phyloP scores from a whole-genome alignment of 2,329 filamentous ascomycete species.

The Ceratocystis alfenasii region DNA sequence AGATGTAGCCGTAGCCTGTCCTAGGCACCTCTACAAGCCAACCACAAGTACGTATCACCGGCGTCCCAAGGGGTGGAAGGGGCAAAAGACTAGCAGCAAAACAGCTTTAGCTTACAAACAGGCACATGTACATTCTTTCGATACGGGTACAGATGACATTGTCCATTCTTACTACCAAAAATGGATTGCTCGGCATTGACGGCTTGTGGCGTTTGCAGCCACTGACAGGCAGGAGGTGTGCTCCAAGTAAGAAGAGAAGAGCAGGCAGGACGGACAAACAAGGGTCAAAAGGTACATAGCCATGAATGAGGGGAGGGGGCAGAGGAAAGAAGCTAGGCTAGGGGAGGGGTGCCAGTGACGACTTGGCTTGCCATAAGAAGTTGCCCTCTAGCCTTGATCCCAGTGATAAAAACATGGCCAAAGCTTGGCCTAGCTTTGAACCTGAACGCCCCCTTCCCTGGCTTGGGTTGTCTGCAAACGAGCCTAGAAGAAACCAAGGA shows the following conservation, averaged over 20 bases:
- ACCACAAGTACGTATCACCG: constrained; percentile 16
- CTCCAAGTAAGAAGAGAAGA: background rate
- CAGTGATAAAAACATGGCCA: constrained; percentile 7
- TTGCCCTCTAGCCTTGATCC: background rate
- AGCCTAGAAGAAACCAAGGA: background rate
- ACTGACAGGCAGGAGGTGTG: constrained; percentile 7
- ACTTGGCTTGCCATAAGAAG: background rate
- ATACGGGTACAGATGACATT: background rate
- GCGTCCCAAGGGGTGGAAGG: background rate
- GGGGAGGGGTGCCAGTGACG: background rate
- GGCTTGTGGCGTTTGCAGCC: constrained; percentile 11
- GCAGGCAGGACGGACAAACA: background rate
- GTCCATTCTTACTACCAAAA: background rate
- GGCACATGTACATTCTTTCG: background rate
- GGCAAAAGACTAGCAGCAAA: background rate
- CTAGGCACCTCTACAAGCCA: too few relatives aligned
- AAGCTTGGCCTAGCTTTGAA: background rate
- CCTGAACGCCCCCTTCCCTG: background rate
- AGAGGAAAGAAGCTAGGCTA: background rate
- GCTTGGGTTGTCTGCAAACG: background rate
- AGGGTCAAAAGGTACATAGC: background rate
- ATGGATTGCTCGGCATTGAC: background rate
- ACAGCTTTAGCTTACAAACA: background rate
- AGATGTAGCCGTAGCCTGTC: background rate
- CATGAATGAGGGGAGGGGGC: background rate